A percentile compares a stretch with the other conserved stretches of the same genome.
phyloP scores from a whole-genome alignment of 2,329 filamentous ascomycete species.

The Pseudocercospora crystallina region DNA sequence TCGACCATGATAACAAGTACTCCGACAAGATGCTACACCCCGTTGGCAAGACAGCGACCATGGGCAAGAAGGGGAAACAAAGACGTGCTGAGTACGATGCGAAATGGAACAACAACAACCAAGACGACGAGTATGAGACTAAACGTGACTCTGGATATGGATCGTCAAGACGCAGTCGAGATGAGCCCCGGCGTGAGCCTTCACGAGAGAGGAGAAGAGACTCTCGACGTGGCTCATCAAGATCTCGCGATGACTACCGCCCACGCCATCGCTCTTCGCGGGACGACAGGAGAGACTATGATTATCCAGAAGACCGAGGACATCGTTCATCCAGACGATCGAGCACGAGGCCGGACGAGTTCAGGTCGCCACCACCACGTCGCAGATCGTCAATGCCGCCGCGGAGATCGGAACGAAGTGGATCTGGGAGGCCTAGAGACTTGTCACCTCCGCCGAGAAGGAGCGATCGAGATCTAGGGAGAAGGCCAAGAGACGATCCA shows the following conservation, averaged over 20 bases:
- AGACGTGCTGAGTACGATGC: neutral
- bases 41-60: constrained; percentile 1
- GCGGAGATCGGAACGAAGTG: too few relatives aligned
- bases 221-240: neutral
- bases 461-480: too few relatives aligned
- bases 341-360: neutral
- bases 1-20: constrained; percentile 11
- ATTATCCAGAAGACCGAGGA: neutral
- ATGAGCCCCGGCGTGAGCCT: neutral
- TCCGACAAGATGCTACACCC: constrained; percentile 11
- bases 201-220: too few relatives aligned
- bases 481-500: too few relatives aligned
- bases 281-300: neutral
- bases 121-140: neutral
- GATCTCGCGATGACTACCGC: neutral
- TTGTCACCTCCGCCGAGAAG: too few relatives aligned
- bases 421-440: too few relatives aligned
- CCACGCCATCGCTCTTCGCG: neutral
- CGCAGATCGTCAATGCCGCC: too few relatives aligned
- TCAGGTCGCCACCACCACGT: neutral
- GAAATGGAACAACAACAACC: neutral
- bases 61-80: neutral
- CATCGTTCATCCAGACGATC: neutral
- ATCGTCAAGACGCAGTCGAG: neutral
- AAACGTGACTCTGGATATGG: neutral